Evolutionary conservation across 805 yeast genomes (phyloP), one percentile per base, ranked within the genome.

Genomic region (Ogataea nitratoaversa): DNA sequence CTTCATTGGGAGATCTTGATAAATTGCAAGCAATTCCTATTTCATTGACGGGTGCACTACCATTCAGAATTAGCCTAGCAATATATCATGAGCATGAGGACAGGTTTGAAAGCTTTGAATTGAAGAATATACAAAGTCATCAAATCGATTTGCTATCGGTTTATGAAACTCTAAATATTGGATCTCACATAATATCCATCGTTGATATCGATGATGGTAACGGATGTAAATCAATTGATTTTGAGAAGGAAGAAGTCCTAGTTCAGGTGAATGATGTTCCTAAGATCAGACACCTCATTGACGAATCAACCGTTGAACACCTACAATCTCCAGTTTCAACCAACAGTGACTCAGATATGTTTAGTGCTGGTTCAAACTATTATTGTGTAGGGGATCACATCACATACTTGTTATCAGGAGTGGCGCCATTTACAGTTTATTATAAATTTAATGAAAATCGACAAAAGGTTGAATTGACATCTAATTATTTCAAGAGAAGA

Each of bases 301-400:
- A 42, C 60, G 71, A 57, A 63, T 45, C 67, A 63, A 41, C 53
- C 8, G 50, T 52, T 2, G 61, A 57, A n/a, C 45, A 46, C 31
- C 52, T 19, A 12, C 30, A 33, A 19, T 19, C 12, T 23, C 14
- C 8, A 33, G 29, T 8, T 19, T 14, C 30, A 33, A 19, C 20
- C 12, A 24, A 20, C 8, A 33, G 29, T 8, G 32, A n/a, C 14
- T 9, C 17, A 3, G 9, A 27, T 20, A 22, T 12, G 6, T n/a
- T 22, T 4, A 44, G 33, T 3, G 22, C 22, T 12, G 55, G 43
- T 12, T 34, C 42, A 7, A 50, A 45, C 28, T 75, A 83, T 52
- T 83, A 80, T 54, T 93, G 99, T 72, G 95, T 91, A 20, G 99
- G 99, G 9, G 98, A 91, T 46, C 83, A 84, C 44, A 76, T 93